These are phyloP conservation scores for Colletotrichum sp. DNA, from an alignment of 2,329 filamentous ascomycete genomes.

Conservation along the genomic window DNA sequence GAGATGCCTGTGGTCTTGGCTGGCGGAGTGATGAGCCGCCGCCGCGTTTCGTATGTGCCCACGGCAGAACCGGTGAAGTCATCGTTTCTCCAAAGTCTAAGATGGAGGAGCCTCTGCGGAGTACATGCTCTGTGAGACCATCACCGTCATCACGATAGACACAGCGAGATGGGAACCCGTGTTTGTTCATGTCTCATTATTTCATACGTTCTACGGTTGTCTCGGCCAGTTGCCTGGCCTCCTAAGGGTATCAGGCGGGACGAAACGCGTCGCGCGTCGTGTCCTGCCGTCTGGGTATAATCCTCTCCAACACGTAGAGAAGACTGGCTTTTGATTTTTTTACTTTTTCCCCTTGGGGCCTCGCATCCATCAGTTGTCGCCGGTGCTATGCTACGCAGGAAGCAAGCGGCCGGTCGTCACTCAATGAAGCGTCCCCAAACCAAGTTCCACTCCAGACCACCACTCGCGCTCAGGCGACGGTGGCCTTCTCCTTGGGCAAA, in stretches of 20 bases:
- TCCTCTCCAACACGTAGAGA: not conserved
- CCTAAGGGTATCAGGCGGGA: not conserved
- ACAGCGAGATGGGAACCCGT: not conserved
- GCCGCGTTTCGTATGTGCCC: not conserved
- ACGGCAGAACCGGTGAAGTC: not conserved
- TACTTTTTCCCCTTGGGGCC: not conserved
- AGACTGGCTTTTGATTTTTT: not conserved
- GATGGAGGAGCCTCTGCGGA: not conserved
- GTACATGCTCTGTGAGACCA: not conserved
- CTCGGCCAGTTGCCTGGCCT: not conserved
- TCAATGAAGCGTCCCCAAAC: slow-evolving; percentile 12
- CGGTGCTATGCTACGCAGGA: not conserved
- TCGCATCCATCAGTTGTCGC: not conserved
- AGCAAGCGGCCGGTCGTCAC: not conserved
- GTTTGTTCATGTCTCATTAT: slow-evolving; percentile 18
- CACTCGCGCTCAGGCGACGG: slow-evolving; percentile 31
- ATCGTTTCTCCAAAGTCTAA: not conserved
- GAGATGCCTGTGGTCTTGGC: not conserved
- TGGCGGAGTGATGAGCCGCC: not conserved
- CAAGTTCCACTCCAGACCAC: slow-evolving; percentile 8
- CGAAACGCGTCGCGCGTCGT: not conserved
- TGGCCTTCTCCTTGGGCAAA: slow-evolving; percentile 60
- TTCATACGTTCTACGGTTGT: slow-evolving; percentile 8
- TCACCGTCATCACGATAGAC: not conserved
- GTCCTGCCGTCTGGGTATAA: not conserved